phyloP scores from a whole-genome alignment of 2,329 filamentous ascomycete species.

The Alternaria hordeiaustralica region DNA sequence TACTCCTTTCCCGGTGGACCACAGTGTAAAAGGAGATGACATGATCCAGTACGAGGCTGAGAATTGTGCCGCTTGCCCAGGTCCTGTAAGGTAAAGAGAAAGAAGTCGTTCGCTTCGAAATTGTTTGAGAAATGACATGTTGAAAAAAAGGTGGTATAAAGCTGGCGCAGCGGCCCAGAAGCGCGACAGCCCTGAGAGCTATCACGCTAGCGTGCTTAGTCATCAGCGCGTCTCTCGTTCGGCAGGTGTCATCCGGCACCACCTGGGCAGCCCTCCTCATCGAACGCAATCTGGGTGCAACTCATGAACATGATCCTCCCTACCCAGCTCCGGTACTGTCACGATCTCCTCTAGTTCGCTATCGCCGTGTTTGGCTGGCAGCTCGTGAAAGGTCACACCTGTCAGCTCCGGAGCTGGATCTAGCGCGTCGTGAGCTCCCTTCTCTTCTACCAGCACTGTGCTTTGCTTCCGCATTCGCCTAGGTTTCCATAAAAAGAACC shows the following conservation, averaged over 20 bases:
- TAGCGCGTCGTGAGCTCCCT: background rate
- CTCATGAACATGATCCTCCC: background rate
- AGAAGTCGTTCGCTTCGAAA: background rate
- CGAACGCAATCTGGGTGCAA: background rate
- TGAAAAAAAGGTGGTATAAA: background rate
- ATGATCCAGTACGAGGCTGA: background rate
- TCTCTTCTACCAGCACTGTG: background rate
- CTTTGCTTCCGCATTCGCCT: background rate
- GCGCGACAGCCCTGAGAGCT: background rate
- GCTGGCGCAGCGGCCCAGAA: background rate
- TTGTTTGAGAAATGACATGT: background rate
- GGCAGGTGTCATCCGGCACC: background rate
- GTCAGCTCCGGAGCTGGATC: background rate
- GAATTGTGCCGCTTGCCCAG: background rate
- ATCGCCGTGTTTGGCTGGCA: background rate
- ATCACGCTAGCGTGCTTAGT: background rate
- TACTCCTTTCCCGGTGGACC: background rate
- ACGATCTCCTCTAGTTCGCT: background rate
- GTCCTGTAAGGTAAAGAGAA: accelerated
- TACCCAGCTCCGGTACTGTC: background rate
- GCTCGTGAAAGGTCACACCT: background rate
- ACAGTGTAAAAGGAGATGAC: too few relatives aligned
- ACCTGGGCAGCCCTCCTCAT: too few relatives aligned
- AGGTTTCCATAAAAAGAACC: background rate
- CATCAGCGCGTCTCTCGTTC: background rate